Evolutionary conservation across 192 early-diverging fungal genomes (phyloP).

Genomic region (Linnemannia exigua): DNA sequence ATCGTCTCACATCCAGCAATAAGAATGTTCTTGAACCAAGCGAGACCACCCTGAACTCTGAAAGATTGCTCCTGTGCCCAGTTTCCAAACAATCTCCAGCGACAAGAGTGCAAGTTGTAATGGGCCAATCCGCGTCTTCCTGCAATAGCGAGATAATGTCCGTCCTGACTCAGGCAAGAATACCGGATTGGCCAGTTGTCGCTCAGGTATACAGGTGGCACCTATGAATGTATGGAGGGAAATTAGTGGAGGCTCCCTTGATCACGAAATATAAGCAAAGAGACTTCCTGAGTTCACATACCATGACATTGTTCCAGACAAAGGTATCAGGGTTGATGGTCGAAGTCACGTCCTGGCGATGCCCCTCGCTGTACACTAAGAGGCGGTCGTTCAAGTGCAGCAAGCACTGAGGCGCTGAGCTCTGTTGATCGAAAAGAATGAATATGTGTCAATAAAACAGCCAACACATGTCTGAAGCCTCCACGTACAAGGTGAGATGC

Average conservation of each 20-base stretch:
- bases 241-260: too few relatives aligned
- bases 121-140: conserved; percentile 88
- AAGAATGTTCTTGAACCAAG: conserved; percentile 79
- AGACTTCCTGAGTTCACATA: conserved; percentile 22
- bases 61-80: conserved; percentile 84
- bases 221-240: conserved; percentile 35
- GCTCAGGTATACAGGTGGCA: conserved; percentile 80
- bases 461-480: background rate
- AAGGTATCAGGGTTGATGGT: conserved; percentile 77
- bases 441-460: background rate
- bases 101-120: conserved; percentile 75
- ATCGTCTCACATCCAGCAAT: conserved; percentile 76
- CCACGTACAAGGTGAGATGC: background rate
- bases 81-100: conserved; percentile 95
- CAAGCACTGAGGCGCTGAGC: conserved; percentile 60
- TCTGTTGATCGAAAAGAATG: background rate
- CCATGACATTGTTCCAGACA: conserved; percentile 81
- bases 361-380: conserved; percentile 74
- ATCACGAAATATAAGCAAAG: too few relatives aligned
- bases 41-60: conserved; percentile 74
- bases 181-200: conserved; percentile 89
- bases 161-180: conserved; percentile 76
- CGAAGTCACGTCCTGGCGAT: conserved; percentile 71
- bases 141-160: conserved; percentile 86
- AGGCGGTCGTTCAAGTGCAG: conserved; percentile 78